These are phyloP conservation scores for Athelia sp. DNA, from an alignment of 1,284 basidiomycete genomes.

Conservation along the genomic window DNA sequence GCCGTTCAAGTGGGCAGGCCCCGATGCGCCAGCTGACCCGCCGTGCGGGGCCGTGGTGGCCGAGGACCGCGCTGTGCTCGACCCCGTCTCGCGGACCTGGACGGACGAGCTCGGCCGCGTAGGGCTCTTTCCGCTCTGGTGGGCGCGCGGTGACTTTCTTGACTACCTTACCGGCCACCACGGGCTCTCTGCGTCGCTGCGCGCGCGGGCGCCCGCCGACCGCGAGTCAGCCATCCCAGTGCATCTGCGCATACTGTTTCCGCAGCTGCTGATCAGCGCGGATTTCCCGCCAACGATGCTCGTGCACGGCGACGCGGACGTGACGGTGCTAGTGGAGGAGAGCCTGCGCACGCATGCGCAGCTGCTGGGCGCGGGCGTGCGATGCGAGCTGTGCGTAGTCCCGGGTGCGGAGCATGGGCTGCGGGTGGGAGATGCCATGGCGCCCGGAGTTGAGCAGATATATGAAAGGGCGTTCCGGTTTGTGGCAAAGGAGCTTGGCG, in stretches of 20 bases:
- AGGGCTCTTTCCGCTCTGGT: not conserved
- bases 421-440: too few species aligned
- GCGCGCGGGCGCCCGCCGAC: not conserved
- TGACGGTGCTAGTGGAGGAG: not conserved
- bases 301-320: not conserved
- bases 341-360: not conserved
- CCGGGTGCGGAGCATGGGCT: not conserved
- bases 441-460: too few species aligned
- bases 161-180: not conserved
- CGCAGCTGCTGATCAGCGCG: not conserved
- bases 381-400: not conserved
- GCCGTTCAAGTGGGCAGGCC: not conserved
- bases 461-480: too few species aligned
- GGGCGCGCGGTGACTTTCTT: not conserved
- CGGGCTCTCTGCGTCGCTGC: not conserved
- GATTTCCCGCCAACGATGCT: not conserved
- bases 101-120: not conserved
- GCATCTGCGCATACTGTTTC: not conserved
- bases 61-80: not conserved
- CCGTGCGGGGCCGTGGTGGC: not conserved
- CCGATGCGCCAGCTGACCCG: not conserved
- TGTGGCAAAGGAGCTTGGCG: too few species aligned
- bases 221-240: not conserved
- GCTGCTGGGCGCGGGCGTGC: not conserved
- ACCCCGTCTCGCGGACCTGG: not conserved